phyloP scores from a whole-genome alignment of 768 basidiomycete species.

The Termitomyces sp. region DNA sequence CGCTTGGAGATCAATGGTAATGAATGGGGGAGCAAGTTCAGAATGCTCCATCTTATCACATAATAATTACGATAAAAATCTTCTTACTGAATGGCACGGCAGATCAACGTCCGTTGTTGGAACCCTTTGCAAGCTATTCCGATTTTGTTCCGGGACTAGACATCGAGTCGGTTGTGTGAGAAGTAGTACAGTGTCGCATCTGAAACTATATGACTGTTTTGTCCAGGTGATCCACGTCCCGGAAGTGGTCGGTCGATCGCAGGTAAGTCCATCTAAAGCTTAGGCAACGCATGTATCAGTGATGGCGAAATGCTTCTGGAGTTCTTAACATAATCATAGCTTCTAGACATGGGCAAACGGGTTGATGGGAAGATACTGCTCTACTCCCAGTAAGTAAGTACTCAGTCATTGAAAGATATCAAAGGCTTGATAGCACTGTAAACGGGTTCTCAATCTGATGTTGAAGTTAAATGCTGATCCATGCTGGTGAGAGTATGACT shows the following conservation, averaged over 20 bases:
- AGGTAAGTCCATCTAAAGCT: background rate
- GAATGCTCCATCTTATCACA: background rate
- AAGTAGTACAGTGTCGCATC: background rate
- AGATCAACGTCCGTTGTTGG: background rate
- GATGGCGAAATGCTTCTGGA: background rate
- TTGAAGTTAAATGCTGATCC: background rate
- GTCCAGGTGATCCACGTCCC: background rate
- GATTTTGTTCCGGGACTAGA: background rate
- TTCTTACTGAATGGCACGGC: background rate
- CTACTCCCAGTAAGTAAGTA: too few relatives aligned
- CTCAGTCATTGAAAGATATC: background rate
- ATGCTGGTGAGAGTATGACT: background rate
- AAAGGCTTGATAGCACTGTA: background rate
- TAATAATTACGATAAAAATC: background rate
- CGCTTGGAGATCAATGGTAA: background rate
- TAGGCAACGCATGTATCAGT: background rate
- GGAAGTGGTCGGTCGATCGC: background rate
- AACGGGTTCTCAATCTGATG: background rate
- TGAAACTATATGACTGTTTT: background rate
- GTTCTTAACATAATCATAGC: background rate
- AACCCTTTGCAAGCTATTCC: background rate
- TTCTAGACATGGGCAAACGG: background rate
- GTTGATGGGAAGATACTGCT: background rate
- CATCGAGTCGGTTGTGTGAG: background rate
- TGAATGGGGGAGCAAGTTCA: background rate